Conservation (phyloP, 257 asterid genomes). For the Verbena officinalis region DNA sequence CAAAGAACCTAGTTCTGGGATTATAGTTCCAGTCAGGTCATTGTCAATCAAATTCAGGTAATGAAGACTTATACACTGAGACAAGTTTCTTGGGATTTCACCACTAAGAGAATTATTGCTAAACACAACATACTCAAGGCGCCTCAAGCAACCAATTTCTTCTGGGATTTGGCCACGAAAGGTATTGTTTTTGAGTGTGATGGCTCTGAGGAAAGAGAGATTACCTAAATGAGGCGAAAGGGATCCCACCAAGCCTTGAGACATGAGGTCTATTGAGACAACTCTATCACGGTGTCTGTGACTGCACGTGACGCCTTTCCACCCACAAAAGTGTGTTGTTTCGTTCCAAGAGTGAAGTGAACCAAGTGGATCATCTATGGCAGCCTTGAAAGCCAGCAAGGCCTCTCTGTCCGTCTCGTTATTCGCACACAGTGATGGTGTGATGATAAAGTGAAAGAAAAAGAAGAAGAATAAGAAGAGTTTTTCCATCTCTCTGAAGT, state of each 20-base stretch:
- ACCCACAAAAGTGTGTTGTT: constrained; percentile 28
- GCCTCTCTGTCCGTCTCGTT: constrained; percentile 28
- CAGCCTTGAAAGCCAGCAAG: constrained; percentile 27
- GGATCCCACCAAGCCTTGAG: constrained; percentile 32
- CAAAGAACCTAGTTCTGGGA: constrained; percentile 35
- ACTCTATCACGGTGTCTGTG: constrained; percentile 33
- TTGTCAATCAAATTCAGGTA: constrained; percentile 33
- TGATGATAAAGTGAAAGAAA: constrained; percentile 6
- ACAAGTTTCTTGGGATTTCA: constrained; percentile 40
- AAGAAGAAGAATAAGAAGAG: not conserved
- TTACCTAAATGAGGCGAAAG: constrained; percentile 47
- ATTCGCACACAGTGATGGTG: not conserved
- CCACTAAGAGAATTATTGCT: constrained; percentile 45
- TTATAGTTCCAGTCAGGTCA: constrained; percentile 30
- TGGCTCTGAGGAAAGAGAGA: constrained; percentile 38
- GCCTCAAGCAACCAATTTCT: constrained; percentile 37
- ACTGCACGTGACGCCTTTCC: constrained; percentile 38
- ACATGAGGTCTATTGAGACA: constrained; percentile 24
- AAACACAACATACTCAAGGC: constrained; percentile 26
- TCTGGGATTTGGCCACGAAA: constrained; percentile 21
- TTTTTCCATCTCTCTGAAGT: constrained; percentile 3
- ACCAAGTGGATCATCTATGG: constrained; percentile 30
- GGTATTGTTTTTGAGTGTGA: constrained; percentile 33
- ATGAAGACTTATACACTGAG: constrained; percentile 33
- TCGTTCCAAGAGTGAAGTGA: constrained; percentile 35